Percentiles rank a stretch among this genome's conserved stretches.
Evolutionary conservation across 139 green algal species (phyloP).

Genomic region (Chlamydomonas sp.): DNA sequence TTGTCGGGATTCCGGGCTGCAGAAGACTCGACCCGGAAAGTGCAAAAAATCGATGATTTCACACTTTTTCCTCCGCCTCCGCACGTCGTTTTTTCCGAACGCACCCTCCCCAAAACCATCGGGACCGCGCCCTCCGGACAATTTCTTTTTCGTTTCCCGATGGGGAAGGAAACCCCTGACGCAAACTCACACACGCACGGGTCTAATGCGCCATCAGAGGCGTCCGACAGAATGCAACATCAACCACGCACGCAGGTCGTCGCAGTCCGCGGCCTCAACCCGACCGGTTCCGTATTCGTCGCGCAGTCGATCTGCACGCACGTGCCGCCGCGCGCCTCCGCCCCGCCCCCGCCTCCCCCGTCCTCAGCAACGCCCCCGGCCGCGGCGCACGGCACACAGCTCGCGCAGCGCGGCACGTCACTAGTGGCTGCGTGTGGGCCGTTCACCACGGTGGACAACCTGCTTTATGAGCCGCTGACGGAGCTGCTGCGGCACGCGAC

Average conservation of each 20-base stretch:
- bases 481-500: slow-evolving; percentile 70
- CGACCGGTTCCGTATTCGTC: slow-evolving; percentile 60
- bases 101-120: no score
- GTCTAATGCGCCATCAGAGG: no score
- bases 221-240: no score
- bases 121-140: no score
- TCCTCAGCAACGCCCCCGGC: not conserved
- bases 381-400: not conserved
- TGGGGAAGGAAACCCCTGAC: no score
- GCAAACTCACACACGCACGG: no score
- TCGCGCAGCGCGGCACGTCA: not conserved
- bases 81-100: no score
- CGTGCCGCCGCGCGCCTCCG: slow-evolving; percentile 25
- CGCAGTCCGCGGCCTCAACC: slow-evolving; percentile 64
- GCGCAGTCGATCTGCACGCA: slow-evolving; percentile 50
- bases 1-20: no score
- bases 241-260: slow-evolving; percentile 47
- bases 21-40: no score
- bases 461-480: slow-evolving; percentile 58
- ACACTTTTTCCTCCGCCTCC: not conserved
- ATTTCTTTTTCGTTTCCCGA: no score
- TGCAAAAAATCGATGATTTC: not conserved
- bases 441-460: slow-evolving; percentile 56
- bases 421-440: slow-evolving; percentile 62
- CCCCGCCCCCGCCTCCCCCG: not conserved